Percentiles rank a stretch among this genome's conserved stretches.
These are phyloP conservation scores for Drechslerella coelobrocha DNA, from an alignment of 2,329 filamentous ascomycete genomes.

Conservation along the genomic window DNA sequence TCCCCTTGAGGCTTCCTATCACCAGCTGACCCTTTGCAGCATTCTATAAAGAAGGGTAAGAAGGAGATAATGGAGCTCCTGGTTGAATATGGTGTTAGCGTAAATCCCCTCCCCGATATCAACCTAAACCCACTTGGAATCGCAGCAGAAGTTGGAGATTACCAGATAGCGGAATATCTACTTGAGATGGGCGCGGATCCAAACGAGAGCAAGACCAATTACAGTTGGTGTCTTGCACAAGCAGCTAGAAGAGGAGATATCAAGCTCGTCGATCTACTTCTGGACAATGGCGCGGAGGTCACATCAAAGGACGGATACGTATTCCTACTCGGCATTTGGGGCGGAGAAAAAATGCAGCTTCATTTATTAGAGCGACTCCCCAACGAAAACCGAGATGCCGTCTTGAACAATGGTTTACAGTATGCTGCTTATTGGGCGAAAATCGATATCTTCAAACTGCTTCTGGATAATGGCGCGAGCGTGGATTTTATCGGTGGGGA, in stretches of 20 bases:
- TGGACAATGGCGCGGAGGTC: constrained; percentile 21
- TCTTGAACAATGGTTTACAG: constrained; percentile 14
- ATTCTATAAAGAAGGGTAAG: constrained; percentile 1
- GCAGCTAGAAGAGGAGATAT: constrained; percentile 11
- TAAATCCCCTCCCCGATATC: not conserved
- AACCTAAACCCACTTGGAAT: constrained; percentile 14
- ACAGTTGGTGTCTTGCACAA: not conserved
- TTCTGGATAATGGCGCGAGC: constrained; percentile 13
- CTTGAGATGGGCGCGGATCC: constrained; percentile 32
- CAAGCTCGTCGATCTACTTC: constrained; percentile 5
- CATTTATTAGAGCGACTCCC: constrained; percentile 13
- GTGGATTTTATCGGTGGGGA: constrained; percentile 9
- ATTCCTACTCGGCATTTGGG: constrained; percentile 1
- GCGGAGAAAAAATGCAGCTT: constrained; percentile 20
- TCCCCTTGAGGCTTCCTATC: not conserved
- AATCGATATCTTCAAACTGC: constrained; percentile 12
- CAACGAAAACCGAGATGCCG: not conserved
- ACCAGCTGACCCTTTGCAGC: constrained; percentile 13
- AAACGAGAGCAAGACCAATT: not conserved
- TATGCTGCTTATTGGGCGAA: not conserved
- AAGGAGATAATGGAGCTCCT: constrained; percentile 21
- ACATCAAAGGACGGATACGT: not conserved
- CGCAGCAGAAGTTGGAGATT: not conserved
- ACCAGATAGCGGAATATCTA: constrained; percentile 25
- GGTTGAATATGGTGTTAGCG: constrained; percentile 17